Conservation (phyloP, 371 early-diverging fungal species). For the Lichtheimia ramosa region DNA sequence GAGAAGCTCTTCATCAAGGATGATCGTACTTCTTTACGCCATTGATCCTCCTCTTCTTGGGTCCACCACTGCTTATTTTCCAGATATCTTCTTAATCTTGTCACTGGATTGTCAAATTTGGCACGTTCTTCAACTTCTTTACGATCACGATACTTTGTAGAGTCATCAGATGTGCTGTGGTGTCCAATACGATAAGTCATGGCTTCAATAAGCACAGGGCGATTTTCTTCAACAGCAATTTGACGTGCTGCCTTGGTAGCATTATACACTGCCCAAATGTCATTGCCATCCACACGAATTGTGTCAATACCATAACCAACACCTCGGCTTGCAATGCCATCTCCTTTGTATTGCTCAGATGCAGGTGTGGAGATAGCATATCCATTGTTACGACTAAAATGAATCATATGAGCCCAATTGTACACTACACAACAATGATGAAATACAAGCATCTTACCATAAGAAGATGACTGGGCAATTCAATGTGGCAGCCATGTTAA, state of each 20-base stretch:
- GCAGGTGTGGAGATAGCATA: constrained; percentile 97
- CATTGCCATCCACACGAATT: constrained; percentile 97
- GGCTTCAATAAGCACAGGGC: constrained; percentile 95
- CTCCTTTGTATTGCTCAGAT: constrained; percentile 95
- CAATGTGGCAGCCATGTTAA: constrained; percentile 95
- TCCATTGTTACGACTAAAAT: constrained; percentile 91
- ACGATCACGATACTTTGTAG: constrained; percentile 81
- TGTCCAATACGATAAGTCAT: constrained; percentile 97
- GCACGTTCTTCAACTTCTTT: constrained; percentile 87
- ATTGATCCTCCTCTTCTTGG: constrained; percentile 71
- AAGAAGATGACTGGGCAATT: constrained; percentile 92
- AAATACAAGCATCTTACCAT: too few relatives aligned
- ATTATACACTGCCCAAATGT: constrained; percentile 95
- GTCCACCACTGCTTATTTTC: constrained; percentile 87
- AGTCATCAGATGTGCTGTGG: constrained; percentile 97
- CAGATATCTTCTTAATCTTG: constrained; percentile 89
- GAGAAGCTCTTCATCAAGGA: constrained; percentile 80
- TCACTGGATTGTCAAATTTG: constrained; percentile 83
- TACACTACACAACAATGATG: too few relatives aligned
- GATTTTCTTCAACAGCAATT: constrained; percentile 75
- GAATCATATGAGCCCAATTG: background rate
- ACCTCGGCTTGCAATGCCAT: constrained; percentile 93
- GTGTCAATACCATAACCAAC: constrained; percentile 97
- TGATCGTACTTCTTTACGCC: constrained; percentile 62
- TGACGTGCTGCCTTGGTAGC: constrained; percentile 85